phyloP scores from a whole-genome alignment of 192 early-diverging fungal genomes.

The Backusella tuberculispora region DNA sequence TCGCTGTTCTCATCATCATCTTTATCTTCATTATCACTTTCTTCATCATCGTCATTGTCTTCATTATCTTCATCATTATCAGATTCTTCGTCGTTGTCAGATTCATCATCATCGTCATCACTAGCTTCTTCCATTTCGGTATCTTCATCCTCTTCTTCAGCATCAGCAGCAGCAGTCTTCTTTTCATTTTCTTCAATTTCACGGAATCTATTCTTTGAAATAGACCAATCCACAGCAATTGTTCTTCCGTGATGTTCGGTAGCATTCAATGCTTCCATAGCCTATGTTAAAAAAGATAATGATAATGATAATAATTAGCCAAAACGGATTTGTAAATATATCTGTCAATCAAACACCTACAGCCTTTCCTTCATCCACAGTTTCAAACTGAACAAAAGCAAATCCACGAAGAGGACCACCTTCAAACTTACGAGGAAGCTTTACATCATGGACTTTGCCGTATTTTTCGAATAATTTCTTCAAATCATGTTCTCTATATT shows the following conservation, averaged over 20 bases:
- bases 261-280: slow-evolving; percentile 74
- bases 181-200: slow-evolving; percentile 52
- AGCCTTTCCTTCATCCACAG: slow-evolving; percentile 67
- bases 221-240: slow-evolving; percentile 85
- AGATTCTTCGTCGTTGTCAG: slow-evolving; percentile 31
- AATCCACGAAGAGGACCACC: slow-evolving; percentile 84
- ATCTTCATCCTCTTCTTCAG: slow-evolving; percentile 40
- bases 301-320: neutral
- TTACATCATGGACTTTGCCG: slow-evolving; percentile 73
- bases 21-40: slow-evolving; percentile 47
- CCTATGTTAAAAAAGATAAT: slow-evolving; percentile 33
- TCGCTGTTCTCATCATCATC: slow-evolving; percentile 47
- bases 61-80: slow-evolving; percentile 55
- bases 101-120: slow-evolving; percentile 42
- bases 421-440: slow-evolving; percentile 73
- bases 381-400: slow-evolving; percentile 88
- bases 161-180: slow-evolving; percentile 45
- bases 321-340: neutral
- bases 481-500: slow-evolving; percentile 67
- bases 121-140: slow-evolving; percentile 41
- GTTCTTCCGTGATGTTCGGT: slow-evolving; percentile 68
- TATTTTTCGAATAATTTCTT: slow-evolving; percentile 63
- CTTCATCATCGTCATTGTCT: slow-evolving; percentile 49
- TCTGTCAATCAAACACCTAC: slow-evolving; percentile 16
- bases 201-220: slow-evolving; percentile 77